Percentiles rank a stretch among this genome's conserved stretches.
phyloP scores from a whole-genome alignment of 2,329 filamentous ascomycete genomes.

The Trichoderma endophyticum region DNA sequence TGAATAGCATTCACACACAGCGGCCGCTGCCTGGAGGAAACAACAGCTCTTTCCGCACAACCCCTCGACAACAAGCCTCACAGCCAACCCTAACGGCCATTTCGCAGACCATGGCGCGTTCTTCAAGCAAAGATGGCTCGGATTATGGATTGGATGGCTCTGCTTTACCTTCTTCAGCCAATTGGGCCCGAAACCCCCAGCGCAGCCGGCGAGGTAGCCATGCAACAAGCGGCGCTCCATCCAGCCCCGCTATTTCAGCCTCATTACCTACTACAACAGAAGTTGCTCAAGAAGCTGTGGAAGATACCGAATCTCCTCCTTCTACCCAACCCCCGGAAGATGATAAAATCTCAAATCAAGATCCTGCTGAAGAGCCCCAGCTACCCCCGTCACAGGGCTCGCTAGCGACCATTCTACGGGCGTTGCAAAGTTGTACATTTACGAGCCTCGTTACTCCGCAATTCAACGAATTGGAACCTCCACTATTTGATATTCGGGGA shows the following conservation, averaged over 20 bases:
- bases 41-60: constrained; percentile 51
- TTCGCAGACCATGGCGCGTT: constrained; percentile 67
- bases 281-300: constrained; percentile 43
- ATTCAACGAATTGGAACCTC: constrained; percentile 48
- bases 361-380: background rate
- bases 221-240: constrained; percentile 74
- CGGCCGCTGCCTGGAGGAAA: constrained; percentile 56
- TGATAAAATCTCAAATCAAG: background rate
- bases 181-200: constrained; percentile 76
- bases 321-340: constrained; percentile 13
- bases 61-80: constrained; percentile 49
- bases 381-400: constrained; percentile 24
- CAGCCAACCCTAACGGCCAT: constrained; percentile 40
- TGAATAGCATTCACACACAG: constrained; percentile 85
- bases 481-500: constrained; percentile 77
- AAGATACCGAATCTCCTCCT: constrained; percentile 27
- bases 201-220: constrained; percentile 71
- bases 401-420: constrained; percentile 37
- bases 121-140: constrained; percentile 74
- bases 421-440: constrained; percentile 38
- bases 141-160: constrained; percentile 73
- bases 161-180: constrained; percentile 89
- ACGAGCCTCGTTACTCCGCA: constrained; percentile 21
- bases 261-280: constrained; percentile 55
- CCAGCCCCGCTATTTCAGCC: constrained; percentile 73